These are phyloP conservation scores for Neodidymelliopsis sp. DNA, from an alignment of 2,329 filamentous ascomycete species.

Conservation along the genomic window DNA sequence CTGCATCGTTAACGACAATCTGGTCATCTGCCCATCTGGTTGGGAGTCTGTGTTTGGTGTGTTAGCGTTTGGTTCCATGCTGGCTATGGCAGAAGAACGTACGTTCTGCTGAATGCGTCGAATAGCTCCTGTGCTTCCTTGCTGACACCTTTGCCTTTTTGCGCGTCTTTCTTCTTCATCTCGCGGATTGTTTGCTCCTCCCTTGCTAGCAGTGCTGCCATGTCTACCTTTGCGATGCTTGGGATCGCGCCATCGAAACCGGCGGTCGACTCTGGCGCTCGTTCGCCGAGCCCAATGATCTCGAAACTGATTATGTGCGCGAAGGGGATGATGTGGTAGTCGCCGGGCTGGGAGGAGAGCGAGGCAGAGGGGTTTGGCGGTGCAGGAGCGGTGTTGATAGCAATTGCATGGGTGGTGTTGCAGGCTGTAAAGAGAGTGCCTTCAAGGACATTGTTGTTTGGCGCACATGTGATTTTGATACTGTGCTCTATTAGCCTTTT, in stretches of 20 bases:
- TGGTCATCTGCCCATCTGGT: constrained; percentile 65
- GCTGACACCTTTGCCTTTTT: constrained; percentile 66
- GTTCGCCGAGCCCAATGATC: constrained; percentile 53
- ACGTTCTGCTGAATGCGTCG: constrained; percentile 67
- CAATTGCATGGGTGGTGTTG: constrained; percentile 67
- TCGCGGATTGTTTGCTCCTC: constrained; percentile 64
- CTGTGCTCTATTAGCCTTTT: constrained; percentile 51
- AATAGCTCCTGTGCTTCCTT: constrained; percentile 70
- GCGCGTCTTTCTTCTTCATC: constrained; percentile 64
- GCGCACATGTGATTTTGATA: constrained; percentile 64
- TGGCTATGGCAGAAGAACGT: constrained; percentile 27
- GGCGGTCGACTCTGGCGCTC: constrained; percentile 45
- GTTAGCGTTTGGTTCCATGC: constrained; percentile 12
- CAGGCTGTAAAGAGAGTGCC: constrained; percentile 69
- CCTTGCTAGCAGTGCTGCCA: constrained; percentile 61
- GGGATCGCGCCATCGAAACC: constrained; percentile 56
- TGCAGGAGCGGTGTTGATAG: constrained; percentile 63
- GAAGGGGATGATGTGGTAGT: constrained; percentile 68
- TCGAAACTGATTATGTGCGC: constrained; percentile 66
- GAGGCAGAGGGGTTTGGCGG: constrained; percentile 53
- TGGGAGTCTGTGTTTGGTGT: constrained; percentile 51
- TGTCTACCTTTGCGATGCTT: constrained; percentile 61
- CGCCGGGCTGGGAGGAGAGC: constrained; percentile 53
- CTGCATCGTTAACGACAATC: constrained; percentile 68
- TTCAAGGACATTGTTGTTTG: constrained; percentile 62